Base-by-base conservation (phyloP, 1,139 yeast species). In the Entelexis sorbosivorans region DNA sequence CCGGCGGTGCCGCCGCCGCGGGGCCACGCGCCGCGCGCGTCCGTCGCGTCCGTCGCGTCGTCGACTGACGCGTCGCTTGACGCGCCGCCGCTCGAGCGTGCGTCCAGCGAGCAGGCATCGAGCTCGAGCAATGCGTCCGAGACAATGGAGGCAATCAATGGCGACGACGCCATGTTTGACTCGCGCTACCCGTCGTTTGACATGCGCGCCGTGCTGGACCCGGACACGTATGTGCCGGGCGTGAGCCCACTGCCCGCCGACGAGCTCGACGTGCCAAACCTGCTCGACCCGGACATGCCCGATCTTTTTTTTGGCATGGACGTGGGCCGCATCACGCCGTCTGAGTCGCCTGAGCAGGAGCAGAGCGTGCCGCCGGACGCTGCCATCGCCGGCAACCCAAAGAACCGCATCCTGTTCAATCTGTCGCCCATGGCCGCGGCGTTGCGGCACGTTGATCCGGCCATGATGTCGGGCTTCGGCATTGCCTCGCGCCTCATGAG, bases 381-480 rank as follows among this genome's bases (percentile, higher is more conserved):
- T 24, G 16, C 34, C 26, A 17, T 13, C 24, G n/a, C 24, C 2
- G 22, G 40, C 17, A 32, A 28, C 19, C 31, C 40, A 35, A 17
- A 8, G 32, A n/a, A 32, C 33, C 44, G 47, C 24, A 34, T 38
- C 31, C 33, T 22, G 39, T 50, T 50, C 38, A 47, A 44, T 22
- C 9, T 32, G 43, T 51, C 54, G 16, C 48, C 47, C 17, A 28
- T 39, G 34, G 24, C n/a, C 38, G 29, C 36, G 40, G 48, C 44
- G 24, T 16, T 51, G 40, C 46, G 38, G 20, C 44, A 32, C 14
- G 31, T 50, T 14, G 49, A 46, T n/a, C 53, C 53, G 28, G 32
- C 20, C n/a, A 22, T 38, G 19, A 50, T 19, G 33, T 17, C 20
- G 14, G 34, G 31, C 17, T 32, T 50, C 26, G 53, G 53, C 39